These are phyloP conservation scores for Plectranthus barbatus DNA, from an alignment of 257 asterid species.

Conservation along the genomic window DNA sequence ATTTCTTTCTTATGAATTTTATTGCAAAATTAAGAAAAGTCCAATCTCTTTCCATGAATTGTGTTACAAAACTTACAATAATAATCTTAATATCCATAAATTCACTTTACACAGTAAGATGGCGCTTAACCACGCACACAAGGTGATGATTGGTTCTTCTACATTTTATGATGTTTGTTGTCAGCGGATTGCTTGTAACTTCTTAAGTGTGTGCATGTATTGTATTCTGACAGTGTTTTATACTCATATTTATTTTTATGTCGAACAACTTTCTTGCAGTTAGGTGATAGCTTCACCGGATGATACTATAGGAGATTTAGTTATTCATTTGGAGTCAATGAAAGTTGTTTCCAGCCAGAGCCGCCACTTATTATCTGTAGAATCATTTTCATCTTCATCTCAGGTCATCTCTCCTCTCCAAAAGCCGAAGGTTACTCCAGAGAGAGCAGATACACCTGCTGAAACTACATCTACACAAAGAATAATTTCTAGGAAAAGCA, in stretches of 20 bases:
- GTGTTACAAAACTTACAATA: neutral
- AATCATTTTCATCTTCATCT: constrained; percentile 34
- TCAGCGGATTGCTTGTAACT: neutral
- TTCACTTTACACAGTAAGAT: neutral
- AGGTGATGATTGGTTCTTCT: neutral
- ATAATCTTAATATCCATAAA: neutral
- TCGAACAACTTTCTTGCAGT: neutral
- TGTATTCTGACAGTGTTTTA: neutral
- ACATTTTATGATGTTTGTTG: neutral
- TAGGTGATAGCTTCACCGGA: neutral
- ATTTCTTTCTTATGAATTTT: neutral
- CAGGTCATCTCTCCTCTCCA: constrained; percentile 46
- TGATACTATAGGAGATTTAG: neutral
- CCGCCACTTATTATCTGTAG: constrained; percentile 23
- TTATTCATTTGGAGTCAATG: constrained; percentile 15
- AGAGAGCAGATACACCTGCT: constrained; percentile 22
- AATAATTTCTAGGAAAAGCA: constrained; percentile 31
- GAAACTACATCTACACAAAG: constrained; percentile 16
- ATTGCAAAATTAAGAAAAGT: neutral
- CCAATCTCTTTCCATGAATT: neutral
- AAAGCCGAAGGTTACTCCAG: constrained; percentile 9
- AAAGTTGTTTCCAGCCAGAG: constrained; percentile 18
- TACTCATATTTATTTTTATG: neutral
- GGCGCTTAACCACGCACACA: neutral
- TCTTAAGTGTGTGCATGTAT: neutral